phyloP scores from a whole-genome alignment of 2,329 filamentous ascomycete species.

The Periglandula ipomoeae region DNA sequence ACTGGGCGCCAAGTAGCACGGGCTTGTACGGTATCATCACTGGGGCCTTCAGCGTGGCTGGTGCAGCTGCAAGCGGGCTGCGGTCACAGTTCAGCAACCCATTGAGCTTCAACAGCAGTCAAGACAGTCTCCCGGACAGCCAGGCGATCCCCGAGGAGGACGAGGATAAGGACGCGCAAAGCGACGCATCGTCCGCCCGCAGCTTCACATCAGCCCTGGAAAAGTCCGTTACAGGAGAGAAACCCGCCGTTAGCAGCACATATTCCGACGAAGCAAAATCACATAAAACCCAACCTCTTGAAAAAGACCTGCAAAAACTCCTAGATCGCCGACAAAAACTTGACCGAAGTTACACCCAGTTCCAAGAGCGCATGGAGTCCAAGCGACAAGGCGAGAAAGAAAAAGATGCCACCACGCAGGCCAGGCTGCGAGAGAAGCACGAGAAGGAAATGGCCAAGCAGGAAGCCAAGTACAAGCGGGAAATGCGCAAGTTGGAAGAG shows the following conservation, averaged over 20 bases:
- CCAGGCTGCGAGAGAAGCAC: conserved; percentile 55
- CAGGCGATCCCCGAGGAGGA: conserved; percentile 16
- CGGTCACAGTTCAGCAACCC: conserved; percentile 20
- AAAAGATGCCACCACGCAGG: conserved; percentile 39
- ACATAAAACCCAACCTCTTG: conserved; percentile 23
- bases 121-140: conserved; percentile 17
- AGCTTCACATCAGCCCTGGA: conserved; percentile 43
- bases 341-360: conserved; percentile 51
- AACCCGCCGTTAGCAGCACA: conserved; percentile 15
- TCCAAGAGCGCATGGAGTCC: conserved; percentile 36
- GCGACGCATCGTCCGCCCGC: conserved; percentile 36
- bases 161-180: conserved; percentile 21
- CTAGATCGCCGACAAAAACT: conserved; percentile 51
- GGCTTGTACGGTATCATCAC: conserved; percentile 49
- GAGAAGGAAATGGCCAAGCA: conserved; percentile 55
- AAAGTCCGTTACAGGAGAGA: conserved; percentile 20
- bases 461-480: conserved; percentile 55
- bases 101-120: conserved; percentile 17
- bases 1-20: conserved; percentile 27
- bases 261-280: conserved; percentile 31
- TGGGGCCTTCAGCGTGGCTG: conserved; percentile 41
- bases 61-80: conserved; percentile 31
- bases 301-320: conserved; percentile 58
- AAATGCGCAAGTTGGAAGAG: conserved; percentile 55
- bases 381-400: conserved; percentile 38